phyloP scores from a whole-genome alignment of 2,329 filamentous ascomycete species.

The Aspergillus oerlinghausenensis region DNA sequence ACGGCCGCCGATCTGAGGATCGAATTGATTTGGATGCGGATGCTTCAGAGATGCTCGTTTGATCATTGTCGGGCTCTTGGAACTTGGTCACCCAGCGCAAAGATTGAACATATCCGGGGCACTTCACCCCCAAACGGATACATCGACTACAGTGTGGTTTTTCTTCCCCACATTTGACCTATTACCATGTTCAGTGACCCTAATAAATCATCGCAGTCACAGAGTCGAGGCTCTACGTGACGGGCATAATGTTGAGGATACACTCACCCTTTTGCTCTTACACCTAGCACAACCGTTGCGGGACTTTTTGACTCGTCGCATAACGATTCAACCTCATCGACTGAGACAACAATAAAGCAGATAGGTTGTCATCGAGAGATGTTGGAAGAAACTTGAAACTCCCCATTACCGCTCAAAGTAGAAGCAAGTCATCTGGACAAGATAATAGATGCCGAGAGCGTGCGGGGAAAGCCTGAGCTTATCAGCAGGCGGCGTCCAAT shows the following conservation, averaged over 20 bases:
- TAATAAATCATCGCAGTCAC: not conserved
- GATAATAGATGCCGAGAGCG: not conserved
- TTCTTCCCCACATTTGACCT: constrained; percentile 41
- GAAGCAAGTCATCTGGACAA: not conserved
- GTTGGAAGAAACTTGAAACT: not conserved
- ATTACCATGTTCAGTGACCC: not conserved
- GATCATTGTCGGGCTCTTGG: constrained; percentile 6
- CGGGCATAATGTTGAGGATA: not conserved
- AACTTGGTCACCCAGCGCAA: constrained; percentile 37
- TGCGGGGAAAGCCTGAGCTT: not conserved
- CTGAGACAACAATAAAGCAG: constrained; percentile 34
- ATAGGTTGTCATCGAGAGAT: not conserved
- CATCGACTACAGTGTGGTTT: constrained; percentile 37
- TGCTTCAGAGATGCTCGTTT: constrained; percentile 4
- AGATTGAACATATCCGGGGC: constrained; percentile 35
- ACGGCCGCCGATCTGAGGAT: not conserved
- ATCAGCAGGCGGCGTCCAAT: constrained; percentile 1
- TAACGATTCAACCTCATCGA: constrained; percentile 39
- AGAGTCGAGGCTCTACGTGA: not conserved
- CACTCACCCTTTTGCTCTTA: constrained; percentile 37
- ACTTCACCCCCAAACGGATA: constrained; percentile 33
- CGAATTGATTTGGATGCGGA: not conserved
- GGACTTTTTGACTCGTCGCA: constrained; percentile 40
- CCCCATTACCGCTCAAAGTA: not conserved
- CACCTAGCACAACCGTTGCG: constrained; percentile 40